Evolutionary conservation across 2,329 filamentous ascomycete species (phyloP).

Genomic region (Colletotrichum filicis): DNA sequence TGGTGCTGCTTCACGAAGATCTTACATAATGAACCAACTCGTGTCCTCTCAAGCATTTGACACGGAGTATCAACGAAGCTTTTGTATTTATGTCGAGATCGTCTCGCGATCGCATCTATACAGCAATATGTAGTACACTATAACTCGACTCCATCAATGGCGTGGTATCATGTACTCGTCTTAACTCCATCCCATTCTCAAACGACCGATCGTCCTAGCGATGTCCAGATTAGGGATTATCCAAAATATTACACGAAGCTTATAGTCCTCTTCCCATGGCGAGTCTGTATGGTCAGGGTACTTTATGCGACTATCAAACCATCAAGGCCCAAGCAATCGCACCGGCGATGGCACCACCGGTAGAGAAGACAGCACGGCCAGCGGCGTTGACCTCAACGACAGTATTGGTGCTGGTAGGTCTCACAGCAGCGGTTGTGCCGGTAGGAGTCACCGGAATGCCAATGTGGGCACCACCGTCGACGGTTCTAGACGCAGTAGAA

Average conservation of each 20-base stretch:
- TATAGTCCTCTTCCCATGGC: background rate
- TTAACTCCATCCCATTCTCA: background rate
- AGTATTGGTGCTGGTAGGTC: slow-evolving; percentile 17
- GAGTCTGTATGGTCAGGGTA: background rate
- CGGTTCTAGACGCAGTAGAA: slow-evolving; percentile 13
- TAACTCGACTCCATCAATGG: slow-evolving; percentile 6
- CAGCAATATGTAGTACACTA: slow-evolving; percentile 15
- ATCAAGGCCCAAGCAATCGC: slow-evolving; percentile 13
- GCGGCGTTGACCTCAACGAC: slow-evolving; percentile 23
- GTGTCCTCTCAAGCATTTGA: background rate
- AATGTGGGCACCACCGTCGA: slow-evolving; percentile 21
- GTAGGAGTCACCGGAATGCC: slow-evolving; percentile 9
- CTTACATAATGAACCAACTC: too few species aligned
- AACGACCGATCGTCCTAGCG: background rate
- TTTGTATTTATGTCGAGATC: background rate
- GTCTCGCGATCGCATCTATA: background rate
- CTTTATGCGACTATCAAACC: background rate
- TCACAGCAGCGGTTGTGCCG: background rate
- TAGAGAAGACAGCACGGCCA: slow-evolving; percentile 20
- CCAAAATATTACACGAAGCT: slow-evolving; percentile 23
- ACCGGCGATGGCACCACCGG: slow-evolving; percentile 3
- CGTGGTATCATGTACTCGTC: slow-evolving; percentile 31
- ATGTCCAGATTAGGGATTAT: slow-evolving; percentile 21
- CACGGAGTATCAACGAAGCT: background rate
- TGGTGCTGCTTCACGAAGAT: too few species aligned